Evolutionary conservation across 352 stramenopile genomes (phyloP).

Genomic region (Globisporangium abappressorium): DNA sequence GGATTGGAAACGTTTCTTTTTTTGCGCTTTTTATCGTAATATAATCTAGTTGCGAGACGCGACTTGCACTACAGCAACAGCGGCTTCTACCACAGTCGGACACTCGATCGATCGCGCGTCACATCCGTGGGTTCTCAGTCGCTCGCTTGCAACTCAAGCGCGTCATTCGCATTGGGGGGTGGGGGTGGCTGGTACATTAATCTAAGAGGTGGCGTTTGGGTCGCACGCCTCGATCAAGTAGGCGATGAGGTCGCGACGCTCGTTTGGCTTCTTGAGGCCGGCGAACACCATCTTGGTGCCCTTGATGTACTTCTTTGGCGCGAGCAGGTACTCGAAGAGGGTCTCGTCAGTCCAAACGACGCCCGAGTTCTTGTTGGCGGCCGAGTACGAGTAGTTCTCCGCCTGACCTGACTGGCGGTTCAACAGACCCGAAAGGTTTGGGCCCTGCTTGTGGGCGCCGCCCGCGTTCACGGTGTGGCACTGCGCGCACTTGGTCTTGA

Average conservation of each 20-base stretch:
- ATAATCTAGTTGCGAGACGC: conserved; percentile 12
- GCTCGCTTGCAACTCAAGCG: neutral
- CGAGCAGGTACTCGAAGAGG: conserved; percentile 98
- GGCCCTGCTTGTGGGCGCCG: conserved; percentile 97
- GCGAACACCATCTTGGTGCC: conserved; percentile 99
- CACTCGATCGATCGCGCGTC: neutral
- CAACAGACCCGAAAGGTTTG: conserved; percentile 97
- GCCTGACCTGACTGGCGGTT: conserved; percentile 96
- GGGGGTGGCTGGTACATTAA: conserved; percentile 5
- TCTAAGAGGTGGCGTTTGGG: conserved; percentile 41
- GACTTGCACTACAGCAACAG: neutral
- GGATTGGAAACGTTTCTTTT: neutral
- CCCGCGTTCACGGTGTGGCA: conserved; percentile 91
- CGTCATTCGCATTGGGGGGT: neutral
- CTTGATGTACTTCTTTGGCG: conserved; percentile 99
- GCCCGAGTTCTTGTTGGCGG: conserved; percentile 98
- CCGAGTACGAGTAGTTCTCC: conserved; percentile 97
- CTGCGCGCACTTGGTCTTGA: conserved; percentile 97
- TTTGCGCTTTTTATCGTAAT: conserved; percentile 6
- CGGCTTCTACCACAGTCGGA: neutral
- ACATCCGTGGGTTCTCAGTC: neutral
- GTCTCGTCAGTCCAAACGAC: conserved; percentile 97
- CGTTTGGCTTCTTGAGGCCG: conserved; percentile 97
- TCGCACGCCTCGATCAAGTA: conserved; percentile 93
- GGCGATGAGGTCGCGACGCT: conserved; percentile 98